These are phyloP conservation scores for Sphaerobolus stellatus DNA, from an alignment of 1,284 basidiomycete species.

Conservation along the genomic window DNA sequence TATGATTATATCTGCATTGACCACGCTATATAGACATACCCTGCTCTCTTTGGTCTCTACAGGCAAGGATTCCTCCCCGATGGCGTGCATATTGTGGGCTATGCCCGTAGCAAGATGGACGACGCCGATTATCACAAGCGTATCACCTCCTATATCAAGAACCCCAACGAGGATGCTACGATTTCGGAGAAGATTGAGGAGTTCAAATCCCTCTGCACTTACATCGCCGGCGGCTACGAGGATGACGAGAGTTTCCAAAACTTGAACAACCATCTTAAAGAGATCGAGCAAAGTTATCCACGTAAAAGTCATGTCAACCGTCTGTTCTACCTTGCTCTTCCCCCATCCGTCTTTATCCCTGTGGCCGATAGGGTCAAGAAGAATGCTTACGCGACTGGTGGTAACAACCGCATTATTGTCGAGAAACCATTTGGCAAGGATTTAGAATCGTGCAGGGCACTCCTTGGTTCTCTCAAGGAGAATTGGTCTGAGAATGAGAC, in stretches of 20 bases:
- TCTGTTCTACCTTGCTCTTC: slow-evolving; percentile 92
- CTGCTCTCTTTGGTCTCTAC: slow-evolving; percentile 89
- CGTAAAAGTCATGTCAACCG: slow-evolving; percentile 66
- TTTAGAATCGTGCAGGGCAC: slow-evolving; percentile 78
- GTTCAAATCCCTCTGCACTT: slow-evolving; percentile 79
- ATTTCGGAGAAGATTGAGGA: slow-evolving; percentile 65
- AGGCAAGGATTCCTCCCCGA: slow-evolving; percentile 77
- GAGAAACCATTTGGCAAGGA: slow-evolving; percentile 98
- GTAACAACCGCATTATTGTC: slow-evolving; percentile 87
- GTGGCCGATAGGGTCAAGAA: slow-evolving; percentile 83
- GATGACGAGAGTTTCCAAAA: slow-evolving; percentile 74
- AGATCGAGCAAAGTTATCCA: slow-evolving; percentile 72
- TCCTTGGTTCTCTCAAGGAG: slow-evolving; percentile 77
- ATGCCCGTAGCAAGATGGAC: slow-evolving; percentile 95
- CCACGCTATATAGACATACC: slow-evolving; percentile 69
- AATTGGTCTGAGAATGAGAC: slow-evolving; percentile 95
- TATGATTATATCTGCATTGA: background rate
- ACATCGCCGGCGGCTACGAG: slow-evolving; percentile 88
- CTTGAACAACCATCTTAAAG: slow-evolving; percentile 73
- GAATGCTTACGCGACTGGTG: slow-evolving; percentile 72
- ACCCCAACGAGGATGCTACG: slow-evolving; percentile 59
- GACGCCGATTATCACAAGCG: slow-evolving; percentile 83
- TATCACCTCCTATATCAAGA: slow-evolving; percentile 81
- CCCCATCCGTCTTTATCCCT: slow-evolving; percentile 89
- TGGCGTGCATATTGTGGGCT: slow-evolving; percentile 87